Evolutionary conservation across 1,284 basidiomycete species (phyloP).

Genomic region (Pulchroboletus neoregius): DNA sequence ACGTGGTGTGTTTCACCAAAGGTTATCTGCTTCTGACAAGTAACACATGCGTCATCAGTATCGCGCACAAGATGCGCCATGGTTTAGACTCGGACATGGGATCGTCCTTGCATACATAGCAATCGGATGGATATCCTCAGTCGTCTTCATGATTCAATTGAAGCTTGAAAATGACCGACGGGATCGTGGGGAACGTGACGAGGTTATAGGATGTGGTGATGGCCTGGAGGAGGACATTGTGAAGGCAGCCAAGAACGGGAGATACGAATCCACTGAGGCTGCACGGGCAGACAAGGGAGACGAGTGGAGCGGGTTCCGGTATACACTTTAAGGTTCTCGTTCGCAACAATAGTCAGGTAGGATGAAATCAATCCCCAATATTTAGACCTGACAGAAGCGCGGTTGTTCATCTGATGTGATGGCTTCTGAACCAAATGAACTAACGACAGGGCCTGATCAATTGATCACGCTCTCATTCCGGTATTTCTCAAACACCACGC

Average conservation of each 20-base stretch:
- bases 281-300: slow-evolving; percentile 45
- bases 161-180: slow-evolving; percentile 42
- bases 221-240: slow-evolving; percentile 12
- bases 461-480: too few relatives aligned
- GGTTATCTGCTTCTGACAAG: slow-evolving; percentile 16
- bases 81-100: slow-evolving; percentile 49
- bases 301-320: slow-evolving; percentile 46
- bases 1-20: slow-evolving; percentile 36
- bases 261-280: slow-evolving; percentile 36
- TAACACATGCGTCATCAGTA: slow-evolving; percentile 27
- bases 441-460: too few relatives aligned
- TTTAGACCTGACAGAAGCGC: background rate
- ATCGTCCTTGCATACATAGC: slow-evolving; percentile 48
- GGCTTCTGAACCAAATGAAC: too few relatives aligned
- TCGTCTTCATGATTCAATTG: slow-evolving; percentile 36
- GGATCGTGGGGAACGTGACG: slow-evolving; percentile 46
- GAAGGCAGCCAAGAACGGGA: slow-evolving; percentile 34
- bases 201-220: slow-evolving; percentile 37
- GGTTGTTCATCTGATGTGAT: too few relatives aligned
- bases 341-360: background rate
- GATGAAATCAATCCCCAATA: background rate
- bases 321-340: slow-evolving; percentile 27
- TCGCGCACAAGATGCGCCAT: slow-evolving; percentile 38
- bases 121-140: slow-evolving; percentile 43
- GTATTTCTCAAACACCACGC: too few relatives aligned